Conservation (phyloP, 768 basidiomycete species). For the Steccherinum ochraceum region DNA sequence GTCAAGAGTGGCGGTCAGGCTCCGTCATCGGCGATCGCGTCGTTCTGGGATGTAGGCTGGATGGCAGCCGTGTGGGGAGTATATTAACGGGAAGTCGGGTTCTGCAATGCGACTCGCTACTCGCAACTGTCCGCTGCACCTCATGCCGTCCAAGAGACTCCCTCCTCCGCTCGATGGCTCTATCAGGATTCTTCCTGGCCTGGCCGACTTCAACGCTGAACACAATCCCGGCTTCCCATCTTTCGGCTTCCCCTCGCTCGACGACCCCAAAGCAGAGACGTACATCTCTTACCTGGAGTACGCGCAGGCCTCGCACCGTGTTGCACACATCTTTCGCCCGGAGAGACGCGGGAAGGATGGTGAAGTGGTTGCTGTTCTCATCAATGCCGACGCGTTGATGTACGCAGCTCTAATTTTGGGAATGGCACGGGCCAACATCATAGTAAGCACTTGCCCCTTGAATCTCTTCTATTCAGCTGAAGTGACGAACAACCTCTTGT, state of each 20-base stretch:
- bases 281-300: conserved; percentile 2
- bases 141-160: not conserved
- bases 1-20: no score
- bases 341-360: not conserved
- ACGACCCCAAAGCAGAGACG: not conserved
- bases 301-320: conserved; percentile 1
- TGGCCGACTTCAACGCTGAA: conserved; percentile 6
- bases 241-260: not conserved
- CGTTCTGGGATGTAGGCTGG: no score
- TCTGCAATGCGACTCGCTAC: no score
- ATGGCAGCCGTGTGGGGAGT: no score
- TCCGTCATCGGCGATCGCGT: no score
- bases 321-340: conserved; percentile 6
- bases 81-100: no score
- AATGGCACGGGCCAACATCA: conserved; percentile 1
- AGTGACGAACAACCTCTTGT: not conserved
- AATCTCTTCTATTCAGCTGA: not conserved
- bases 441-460: conserved; percentile 7
- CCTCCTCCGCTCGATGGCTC: conserved; percentile 8
- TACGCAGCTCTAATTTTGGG: conserved; percentile 2
- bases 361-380: conserved; percentile 2
- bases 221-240: conserved; percentile 2
- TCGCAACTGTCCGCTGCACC: no score
- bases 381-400: conserved; percentile 3
- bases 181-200: not conserved